Evolutionary conservation across 2,329 filamentous ascomycete genomes (phyloP), one percentile per base, ranked within the genome.

Genomic region (Exophiala calicioides): DNA sequence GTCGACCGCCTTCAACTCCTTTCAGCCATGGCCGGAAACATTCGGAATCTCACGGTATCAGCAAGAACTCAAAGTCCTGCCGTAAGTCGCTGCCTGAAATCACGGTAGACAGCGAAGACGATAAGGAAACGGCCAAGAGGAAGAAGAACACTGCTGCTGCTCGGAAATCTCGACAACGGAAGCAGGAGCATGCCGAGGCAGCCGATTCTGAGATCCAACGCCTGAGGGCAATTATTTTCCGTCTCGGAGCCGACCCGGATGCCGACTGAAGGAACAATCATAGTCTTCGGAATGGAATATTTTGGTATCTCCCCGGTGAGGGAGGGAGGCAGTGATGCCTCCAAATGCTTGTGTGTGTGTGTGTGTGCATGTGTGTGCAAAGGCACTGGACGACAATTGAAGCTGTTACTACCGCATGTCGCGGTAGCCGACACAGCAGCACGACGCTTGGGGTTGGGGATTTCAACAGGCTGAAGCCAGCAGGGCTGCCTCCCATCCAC

Each of bases 141-240:
- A 89, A 89, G 39, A 85, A 88, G 61, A 95, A 95, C 68, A 93
- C 88, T 29, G 79, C 91, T 65, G 89, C 89, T 16, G 89, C 89
- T 60, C 87, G 89, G 61, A 94, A 94, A 72, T 93, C 88, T 53
- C 82, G 89, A 41, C 84, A 89, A 65, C 83, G 88, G 57, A 93
- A 93, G 73, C 84, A 86, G 49, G 76, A 84, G 63, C 79, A 83
- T 60, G 74, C 90, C 48, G 82, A 88, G 50, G 81, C 84, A 46
- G 74, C 93, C 20, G 85, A 90, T 70, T 40, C 50, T 13, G 57
- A 59, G 40, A 58, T 58, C 23, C 32, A 47, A 16, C 51, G 57
- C 7, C 50, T 59, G 13, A 36, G 56, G 39, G 44, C 29, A 20
- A 58, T 59, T n/a, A 44, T 59, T 10, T 43, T 47, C 35, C 45